A percentile compares a stretch with the other conserved stretches of the same genome.
Evolutionary conservation across 805 yeast genomes (phyloP).

Genomic region (Saccharomyces mikatae): DNA sequence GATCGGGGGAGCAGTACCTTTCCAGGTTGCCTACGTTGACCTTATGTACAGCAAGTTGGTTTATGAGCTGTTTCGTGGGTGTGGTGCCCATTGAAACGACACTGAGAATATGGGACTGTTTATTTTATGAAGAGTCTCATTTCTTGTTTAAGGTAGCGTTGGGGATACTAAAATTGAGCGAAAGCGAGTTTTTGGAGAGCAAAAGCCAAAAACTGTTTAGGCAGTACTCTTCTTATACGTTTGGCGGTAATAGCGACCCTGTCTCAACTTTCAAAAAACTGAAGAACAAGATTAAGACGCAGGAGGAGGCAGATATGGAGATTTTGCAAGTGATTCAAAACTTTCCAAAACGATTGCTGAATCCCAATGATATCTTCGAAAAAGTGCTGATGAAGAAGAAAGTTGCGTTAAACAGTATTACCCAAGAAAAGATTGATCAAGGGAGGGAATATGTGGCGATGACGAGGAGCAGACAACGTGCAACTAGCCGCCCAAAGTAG

Average conservation of each 20-base stretch:
- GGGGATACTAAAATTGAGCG: conserved; percentile 67
- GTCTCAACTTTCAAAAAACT: background rate
- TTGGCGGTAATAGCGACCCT: background rate
- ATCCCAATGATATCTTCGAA: conserved; percentile 62
- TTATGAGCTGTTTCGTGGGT: conserved; percentile 91
- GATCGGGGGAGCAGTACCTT: conserved; percentile 38
- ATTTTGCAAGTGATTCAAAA: conserved; percentile 81
- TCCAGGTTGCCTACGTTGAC: conserved; percentile 81
- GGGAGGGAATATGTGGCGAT: conserved; percentile 71
- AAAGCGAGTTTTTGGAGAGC: conserved; percentile 44
- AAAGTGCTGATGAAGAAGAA: conserved; percentile 59
- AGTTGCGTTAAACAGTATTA: conserved; percentile 60
- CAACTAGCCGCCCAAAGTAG: background rate
- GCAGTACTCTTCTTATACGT: background rate
- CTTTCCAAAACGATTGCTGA: conserved; percentile 59
- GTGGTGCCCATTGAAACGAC: conserved; percentile 82
- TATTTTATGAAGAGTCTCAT: conserved; percentile 86
- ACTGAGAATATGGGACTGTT: conserved; percentile 86
- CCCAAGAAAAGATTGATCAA: conserved; percentile 71
- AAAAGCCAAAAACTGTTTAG: conserved; percentile 1
- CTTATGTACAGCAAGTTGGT: conserved; percentile 93
- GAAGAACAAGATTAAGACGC: conserved; percentile 1
- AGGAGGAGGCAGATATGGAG: conserved; percentile 43
- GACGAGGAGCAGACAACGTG: conserved; percentile 33
- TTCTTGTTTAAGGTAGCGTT: conserved; percentile 75